Conservation (phyloP, 176 grass and related monocot species). For the Saccharum officinarum region DNA sequence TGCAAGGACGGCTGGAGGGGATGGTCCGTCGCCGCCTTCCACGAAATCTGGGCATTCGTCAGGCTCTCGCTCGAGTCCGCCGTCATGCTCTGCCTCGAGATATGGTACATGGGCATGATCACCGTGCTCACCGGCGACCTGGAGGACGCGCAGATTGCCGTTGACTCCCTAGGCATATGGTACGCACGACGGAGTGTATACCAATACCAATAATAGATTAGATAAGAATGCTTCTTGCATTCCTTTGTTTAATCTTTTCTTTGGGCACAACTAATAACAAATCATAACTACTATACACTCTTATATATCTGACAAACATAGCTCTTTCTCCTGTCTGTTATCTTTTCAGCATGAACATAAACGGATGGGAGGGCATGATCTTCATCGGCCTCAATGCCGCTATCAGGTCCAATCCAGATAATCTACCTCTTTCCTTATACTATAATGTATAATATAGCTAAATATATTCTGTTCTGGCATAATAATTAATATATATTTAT, state of each 20-base stretch:
- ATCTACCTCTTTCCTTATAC: neutral
- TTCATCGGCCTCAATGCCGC: constrained; percentile 69
- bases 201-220: too few species aligned
- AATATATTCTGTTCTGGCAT: too few species aligned
- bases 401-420: neutral
- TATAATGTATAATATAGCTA: too few species aligned
- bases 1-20: constrained; percentile 58
- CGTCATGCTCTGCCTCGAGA: constrained; percentile 69
- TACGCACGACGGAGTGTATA: neutral
- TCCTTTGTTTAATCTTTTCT: too few species aligned
- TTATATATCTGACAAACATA: neutral
- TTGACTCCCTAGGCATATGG: constrained; percentile 59
- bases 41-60: constrained; percentile 39
- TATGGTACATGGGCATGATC: constrained; percentile 59
- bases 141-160: constrained; percentile 42
- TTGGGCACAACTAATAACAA: too few species aligned
- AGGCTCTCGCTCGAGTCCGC: constrained; percentile 59
- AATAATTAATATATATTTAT: too few species aligned
- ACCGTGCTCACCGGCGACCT: constrained; percentile 56
- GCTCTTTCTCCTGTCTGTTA: neutral
- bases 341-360: constrained; percentile 51
- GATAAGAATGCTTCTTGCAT: too few species aligned
- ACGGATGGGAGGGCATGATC: constrained; percentile 62
- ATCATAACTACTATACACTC: too few species aligned
- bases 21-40: constrained; percentile 43